A percentile compares a stretch with the other conserved stretches of the same genome.
phyloP scores from a whole-genome alignment of 108 stramenopile species.

The Skeletonema potamos region DNA sequence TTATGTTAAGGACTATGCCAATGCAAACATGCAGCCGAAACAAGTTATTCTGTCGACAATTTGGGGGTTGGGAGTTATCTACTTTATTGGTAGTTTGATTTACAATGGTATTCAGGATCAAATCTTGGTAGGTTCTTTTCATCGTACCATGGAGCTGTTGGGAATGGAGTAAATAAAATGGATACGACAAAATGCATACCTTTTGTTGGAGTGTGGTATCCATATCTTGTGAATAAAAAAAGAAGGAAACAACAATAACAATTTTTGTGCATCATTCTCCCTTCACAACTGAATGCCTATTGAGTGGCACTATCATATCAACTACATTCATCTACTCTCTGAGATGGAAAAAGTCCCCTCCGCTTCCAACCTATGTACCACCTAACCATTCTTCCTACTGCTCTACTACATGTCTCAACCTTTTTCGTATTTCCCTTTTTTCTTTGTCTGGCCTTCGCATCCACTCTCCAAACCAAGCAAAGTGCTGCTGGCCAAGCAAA shows the following conservation, averaged over 20 bases:
- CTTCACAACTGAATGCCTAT: background rate
- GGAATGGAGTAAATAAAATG: background rate
- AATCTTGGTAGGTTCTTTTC: slow-evolving; percentile 26
- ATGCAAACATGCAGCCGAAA: slow-evolving; percentile 45
- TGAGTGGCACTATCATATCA: no score
- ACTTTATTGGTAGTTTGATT: slow-evolving; percentile 39
- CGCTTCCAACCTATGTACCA: no score
- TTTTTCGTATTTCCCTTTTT: no score
- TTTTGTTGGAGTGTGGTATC: background rate
- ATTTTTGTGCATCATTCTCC: background rate
- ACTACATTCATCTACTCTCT: no score
- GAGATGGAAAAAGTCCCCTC: no score
- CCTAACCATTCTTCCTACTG: no score
- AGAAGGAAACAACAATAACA: background rate
- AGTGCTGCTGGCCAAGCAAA: no score
- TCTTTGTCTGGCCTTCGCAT: no score
- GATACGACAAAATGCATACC: background rate
- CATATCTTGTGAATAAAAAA: background rate
- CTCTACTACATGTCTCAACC: no score
- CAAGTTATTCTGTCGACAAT: slow-evolving; percentile 35
- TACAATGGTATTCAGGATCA: slow-evolving; percentile 38
- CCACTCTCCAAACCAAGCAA: no score
- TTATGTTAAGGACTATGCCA: slow-evolving; percentile 46
- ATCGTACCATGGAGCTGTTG: slow-evolving; percentile 44
- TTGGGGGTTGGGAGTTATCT: slow-evolving; percentile 41